phyloP scores from a whole-genome alignment of 139 green algal genomes.

The Medakamo hakoo region DNA sequence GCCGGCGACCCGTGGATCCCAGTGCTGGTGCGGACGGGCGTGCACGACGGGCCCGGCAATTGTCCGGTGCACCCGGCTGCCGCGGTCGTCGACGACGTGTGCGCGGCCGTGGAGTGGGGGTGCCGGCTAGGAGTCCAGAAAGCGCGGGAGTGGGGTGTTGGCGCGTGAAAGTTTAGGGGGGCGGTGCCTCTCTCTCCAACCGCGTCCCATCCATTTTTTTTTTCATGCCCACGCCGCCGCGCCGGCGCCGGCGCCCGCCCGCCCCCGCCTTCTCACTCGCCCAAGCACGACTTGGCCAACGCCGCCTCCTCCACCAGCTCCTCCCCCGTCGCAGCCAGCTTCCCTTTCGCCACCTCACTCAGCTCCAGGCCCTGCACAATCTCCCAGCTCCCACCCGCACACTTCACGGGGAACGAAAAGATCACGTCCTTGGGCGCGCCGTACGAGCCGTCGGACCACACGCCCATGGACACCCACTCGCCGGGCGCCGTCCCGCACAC shows the following conservation, averaged over 20 bases:
- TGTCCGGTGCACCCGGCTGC: constrained; percentile 23
- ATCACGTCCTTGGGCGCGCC: constrained; percentile 51
- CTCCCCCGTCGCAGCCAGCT: constrained; percentile 65
- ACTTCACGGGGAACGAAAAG: constrained; percentile 80
- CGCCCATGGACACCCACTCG: constrained; percentile 74
- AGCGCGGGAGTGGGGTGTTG: no score
- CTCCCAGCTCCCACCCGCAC: constrained; percentile 67
- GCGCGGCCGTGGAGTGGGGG: constrained; percentile 22
- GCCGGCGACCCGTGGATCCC: constrained; percentile 34
- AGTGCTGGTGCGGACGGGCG: constrained; percentile 46
- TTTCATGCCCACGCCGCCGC: neutral
- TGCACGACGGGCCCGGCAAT: constrained; percentile 36
- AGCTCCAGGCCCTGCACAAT: constrained; percentile 68
- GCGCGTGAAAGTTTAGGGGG: no score
- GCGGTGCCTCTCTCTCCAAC: no score
- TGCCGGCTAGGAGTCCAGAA: no score
- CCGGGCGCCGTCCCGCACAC: constrained; percentile 56
- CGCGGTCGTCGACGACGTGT: constrained; percentile 38
- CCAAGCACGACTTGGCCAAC: constrained; percentile 40
- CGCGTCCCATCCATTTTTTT: no score
- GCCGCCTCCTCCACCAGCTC: constrained; percentile 70
- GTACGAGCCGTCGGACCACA: constrained; percentile 72
- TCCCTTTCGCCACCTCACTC: constrained; percentile 35
- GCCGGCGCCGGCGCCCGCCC: neutral
- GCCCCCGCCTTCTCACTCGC: neutral